These are phyloP conservation scores for Cyclotella atomus DNA, from an alignment of 108 stramenopile genomes.

Conservation along the genomic window DNA sequence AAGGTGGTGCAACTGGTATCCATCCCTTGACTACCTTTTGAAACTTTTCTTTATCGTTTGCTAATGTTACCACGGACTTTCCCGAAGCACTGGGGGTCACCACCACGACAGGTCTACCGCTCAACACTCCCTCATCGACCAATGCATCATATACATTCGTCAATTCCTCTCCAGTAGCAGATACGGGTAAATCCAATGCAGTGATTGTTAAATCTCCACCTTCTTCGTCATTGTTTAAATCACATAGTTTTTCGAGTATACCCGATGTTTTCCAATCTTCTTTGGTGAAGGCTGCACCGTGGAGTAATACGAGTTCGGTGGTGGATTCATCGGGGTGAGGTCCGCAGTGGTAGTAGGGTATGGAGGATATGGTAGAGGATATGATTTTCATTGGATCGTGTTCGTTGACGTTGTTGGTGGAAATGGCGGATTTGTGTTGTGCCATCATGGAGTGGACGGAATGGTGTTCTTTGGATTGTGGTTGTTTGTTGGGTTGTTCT, in stretches of 20 bases:
- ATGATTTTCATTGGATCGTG: conserved; percentile 31
- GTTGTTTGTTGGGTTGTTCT: neutral
- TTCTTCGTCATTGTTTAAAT: conserved; percentile 35
- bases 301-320: conserved; percentile 66
- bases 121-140: conserved; percentile 15
- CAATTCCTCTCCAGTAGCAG: conserved; percentile 49
- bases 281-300: conserved; percentile 78
- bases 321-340: conserved; percentile 10
- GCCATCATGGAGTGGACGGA: conserved; percentile 18
- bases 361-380: neutral
- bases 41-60: conserved; percentile 25
- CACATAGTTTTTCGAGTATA: conserved; percentile 59
- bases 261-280: conserved; percentile 78
- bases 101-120: conserved; percentile 46
- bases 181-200: conserved; percentile 70
- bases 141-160: conserved; percentile 42
- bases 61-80: conserved; percentile 58
- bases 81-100: conserved; percentile 85
- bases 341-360: conserved; percentile 46
- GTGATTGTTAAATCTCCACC: conserved; percentile 45
- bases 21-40: conserved; percentile 46
- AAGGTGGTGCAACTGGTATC: conserved; percentile 74
- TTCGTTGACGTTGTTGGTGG: neutral
- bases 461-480: neutral
- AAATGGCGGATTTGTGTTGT: conserved; percentile 1